Evolutionary conservation across 768 basidiomycete species (phyloP).

Genomic region (Mycena rebaudengoi): DNA sequence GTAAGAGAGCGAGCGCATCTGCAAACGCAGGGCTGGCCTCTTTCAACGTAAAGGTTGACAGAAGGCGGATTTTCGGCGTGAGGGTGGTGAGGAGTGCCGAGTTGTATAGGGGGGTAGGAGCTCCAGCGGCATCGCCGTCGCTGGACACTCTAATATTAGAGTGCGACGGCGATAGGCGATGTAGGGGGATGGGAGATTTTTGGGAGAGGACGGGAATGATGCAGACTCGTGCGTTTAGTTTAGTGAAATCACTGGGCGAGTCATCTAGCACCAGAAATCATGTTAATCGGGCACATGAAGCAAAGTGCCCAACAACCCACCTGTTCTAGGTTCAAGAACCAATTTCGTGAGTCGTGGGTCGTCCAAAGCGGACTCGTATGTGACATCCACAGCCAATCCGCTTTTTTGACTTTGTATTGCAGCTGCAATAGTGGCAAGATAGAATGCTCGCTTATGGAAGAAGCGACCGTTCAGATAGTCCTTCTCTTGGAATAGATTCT

Average conservation of each 20-base stretch:
- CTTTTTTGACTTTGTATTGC: slow-evolving; percentile 57
- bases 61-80: slow-evolving; percentile 60
- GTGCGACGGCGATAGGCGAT: slow-evolving; percentile 76
- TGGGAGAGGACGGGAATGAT: slow-evolving; percentile 75
- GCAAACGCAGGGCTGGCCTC: slow-evolving; percentile 69
- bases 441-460: slow-evolving; percentile 93
- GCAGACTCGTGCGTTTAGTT: slow-evolving; percentile 74
- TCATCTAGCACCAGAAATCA: slow-evolving; percentile 52
- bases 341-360: slow-evolving; percentile 75
- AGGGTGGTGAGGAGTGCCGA: slow-evolving; percentile 66
- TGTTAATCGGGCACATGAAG: slow-evolving; percentile 26
- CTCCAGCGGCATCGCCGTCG: slow-evolving; percentile 23
- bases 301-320: slow-evolving; percentile 49
- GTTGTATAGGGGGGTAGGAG: slow-evolving; percentile 84
- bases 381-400: slow-evolving; percentile 63
- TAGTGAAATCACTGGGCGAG: slow-evolving; percentile 66
- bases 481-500: slow-evolving; percentile 94
- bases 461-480: slow-evolving; percentile 90
- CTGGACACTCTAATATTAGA: slow-evolving; percentile 57
- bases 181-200: slow-evolving; percentile 69
- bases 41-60: slow-evolving; percentile 60
- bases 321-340: slow-evolving; percentile 63
- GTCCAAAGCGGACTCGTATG: slow-evolving; percentile 63
- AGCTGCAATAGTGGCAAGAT: slow-evolving; percentile 80
- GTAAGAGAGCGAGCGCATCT: slow-evolving; percentile 80